A percentile compares a stretch with the other conserved stretches of the same genome.
Conservation (phyloP, 2,329 filamentous ascomycete species). For the Aspergillus ruber region DNA sequence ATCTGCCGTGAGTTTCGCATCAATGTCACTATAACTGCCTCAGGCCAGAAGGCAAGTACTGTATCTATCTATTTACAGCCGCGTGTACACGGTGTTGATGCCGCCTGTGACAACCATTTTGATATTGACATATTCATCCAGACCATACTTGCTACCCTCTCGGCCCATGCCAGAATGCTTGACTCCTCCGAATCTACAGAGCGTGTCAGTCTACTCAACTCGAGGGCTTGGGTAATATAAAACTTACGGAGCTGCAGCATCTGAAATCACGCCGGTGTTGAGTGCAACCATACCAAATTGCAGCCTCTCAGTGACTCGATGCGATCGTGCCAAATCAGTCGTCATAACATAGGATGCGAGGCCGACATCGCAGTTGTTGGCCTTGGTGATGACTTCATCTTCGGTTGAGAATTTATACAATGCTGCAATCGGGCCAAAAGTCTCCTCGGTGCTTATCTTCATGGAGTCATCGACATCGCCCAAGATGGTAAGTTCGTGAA, state of each 20-base stretch:
- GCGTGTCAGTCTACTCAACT: constrained; percentile 2
- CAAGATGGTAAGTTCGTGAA: constrained; percentile 81
- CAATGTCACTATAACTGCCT: too few species aligned
- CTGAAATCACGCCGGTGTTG: constrained; percentile 59
- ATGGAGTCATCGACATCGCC: constrained; percentile 75
- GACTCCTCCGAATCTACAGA: constrained; percentile 61
- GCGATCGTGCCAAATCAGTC: constrained; percentile 47
- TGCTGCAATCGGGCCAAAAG: constrained; percentile 84
- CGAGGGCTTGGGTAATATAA: too few species aligned
- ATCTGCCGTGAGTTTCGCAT: too few species aligned
- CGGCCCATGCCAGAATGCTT: constrained; percentile 73
- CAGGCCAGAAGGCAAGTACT: too few species aligned
- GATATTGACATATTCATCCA: constrained; percentile 64
- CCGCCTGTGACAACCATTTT: constrained; percentile 45
- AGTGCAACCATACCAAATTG: constrained; percentile 47
- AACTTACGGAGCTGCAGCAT: constrained; percentile 38
- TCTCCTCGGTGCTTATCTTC: constrained; percentile 76
- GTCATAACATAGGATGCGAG: constrained; percentile 87
- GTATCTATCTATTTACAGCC: not conserved
- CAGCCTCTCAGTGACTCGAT: constrained; percentile 50
- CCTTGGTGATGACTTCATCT: constrained; percentile 71
- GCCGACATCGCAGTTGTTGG: constrained; percentile 74
- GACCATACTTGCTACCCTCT: constrained; percentile 67
- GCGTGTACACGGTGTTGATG: constrained; percentile 3
- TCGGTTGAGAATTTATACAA: constrained; percentile 80